Evolutionary conservation across 495 filamentous ascomycete species (phyloP).

Genomic region (Halenospora varia): DNA sequence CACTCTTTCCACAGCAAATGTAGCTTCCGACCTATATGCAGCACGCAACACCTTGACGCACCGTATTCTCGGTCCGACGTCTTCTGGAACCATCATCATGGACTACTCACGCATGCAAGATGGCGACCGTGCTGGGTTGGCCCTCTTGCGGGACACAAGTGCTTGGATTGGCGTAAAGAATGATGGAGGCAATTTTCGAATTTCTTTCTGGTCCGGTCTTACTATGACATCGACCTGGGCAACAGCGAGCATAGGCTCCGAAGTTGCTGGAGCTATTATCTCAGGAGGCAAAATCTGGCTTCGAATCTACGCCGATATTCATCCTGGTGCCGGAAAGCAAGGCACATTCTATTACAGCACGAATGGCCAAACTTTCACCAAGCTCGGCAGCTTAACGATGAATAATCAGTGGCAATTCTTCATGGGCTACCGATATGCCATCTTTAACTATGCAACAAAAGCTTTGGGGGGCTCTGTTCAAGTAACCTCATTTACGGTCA

Average conservation of each 20-base stretch:
- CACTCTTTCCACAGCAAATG: conserved; percentile 40
- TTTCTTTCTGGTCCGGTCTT: conserved; percentile 24
- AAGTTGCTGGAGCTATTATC: background rate
- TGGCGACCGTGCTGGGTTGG: conserved; percentile 49
- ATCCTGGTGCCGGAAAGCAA: conserved; percentile 19
- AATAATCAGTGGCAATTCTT: conserved; percentile 47
- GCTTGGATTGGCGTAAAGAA: conserved; percentile 49
- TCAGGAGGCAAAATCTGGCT: conserved; percentile 9
- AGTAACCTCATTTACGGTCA: conserved; percentile 10
- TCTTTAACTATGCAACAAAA: conserved; percentile 56
- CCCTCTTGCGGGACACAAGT: conserved; percentile 44
- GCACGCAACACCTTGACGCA: conserved; percentile 55
- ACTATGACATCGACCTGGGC: conserved; percentile 22
- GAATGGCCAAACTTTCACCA: conserved; percentile 41
- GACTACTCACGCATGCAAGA: conserved; percentile 41
- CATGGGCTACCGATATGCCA: conserved; percentile 51
- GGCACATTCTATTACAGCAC: conserved; percentile 48
- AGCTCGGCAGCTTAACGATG: conserved; percentile 40
- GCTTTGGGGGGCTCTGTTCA: conserved; percentile 40
- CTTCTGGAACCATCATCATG: conserved; percentile 40
- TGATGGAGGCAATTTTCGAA: conserved; percentile 17
- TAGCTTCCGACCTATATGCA: conserved; percentile 47
- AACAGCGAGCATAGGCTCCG: conserved; percentile 16
- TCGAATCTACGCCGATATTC: conserved; percentile 16
- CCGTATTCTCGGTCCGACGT: conserved; percentile 43